phyloP scores from a whole-genome alignment of 768 basidiomycete genomes.

The Pilatotrama ljubarskyi region DNA sequence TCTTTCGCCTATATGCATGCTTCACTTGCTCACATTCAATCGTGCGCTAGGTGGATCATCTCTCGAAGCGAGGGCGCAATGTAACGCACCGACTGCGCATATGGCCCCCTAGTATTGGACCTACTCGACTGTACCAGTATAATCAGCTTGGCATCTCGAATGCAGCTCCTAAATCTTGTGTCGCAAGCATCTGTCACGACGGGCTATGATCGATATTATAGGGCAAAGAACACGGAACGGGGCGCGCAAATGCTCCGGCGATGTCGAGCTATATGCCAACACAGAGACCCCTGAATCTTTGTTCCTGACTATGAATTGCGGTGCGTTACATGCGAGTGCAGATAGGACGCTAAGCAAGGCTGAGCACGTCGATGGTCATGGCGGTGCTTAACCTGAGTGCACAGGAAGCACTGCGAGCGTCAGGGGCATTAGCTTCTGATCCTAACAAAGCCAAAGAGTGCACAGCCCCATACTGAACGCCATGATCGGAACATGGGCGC shows the following conservation, averaged over 20 bases:
- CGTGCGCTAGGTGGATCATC: slow-evolving; percentile 35
- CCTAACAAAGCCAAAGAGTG: not conserved
- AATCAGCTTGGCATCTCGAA: not conserved
- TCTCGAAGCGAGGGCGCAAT: slow-evolving; percentile 33
- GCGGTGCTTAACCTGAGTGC: not conserved
- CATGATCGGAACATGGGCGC: not conserved
- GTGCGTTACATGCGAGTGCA: too few relatives aligned
- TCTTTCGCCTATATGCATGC: not conserved
- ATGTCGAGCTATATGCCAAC: too few relatives aligned
- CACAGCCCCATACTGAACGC: slow-evolving; percentile 13
- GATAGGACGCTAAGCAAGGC: too few relatives aligned
- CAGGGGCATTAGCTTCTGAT: not conserved
- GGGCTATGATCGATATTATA: too few relatives aligned
- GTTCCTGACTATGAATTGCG: too few relatives aligned
- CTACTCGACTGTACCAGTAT: not conserved
- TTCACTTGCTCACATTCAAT: not conserved
- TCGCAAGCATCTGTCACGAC: too few relatives aligned
- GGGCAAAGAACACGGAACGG: too few relatives aligned
- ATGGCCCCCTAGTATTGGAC: not conserved
- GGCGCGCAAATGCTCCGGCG: too few relatives aligned
- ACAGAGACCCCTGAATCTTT: too few relatives aligned
- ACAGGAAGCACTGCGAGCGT: not conserved
- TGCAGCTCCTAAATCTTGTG: too few relatives aligned
- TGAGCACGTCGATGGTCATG: too few relatives aligned
- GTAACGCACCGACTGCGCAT: slow-evolving; percentile 6